Evolutionary conservation across 179 eudicot genomes (phyloP).

Genomic region (Drosera spatulata): DNA sequence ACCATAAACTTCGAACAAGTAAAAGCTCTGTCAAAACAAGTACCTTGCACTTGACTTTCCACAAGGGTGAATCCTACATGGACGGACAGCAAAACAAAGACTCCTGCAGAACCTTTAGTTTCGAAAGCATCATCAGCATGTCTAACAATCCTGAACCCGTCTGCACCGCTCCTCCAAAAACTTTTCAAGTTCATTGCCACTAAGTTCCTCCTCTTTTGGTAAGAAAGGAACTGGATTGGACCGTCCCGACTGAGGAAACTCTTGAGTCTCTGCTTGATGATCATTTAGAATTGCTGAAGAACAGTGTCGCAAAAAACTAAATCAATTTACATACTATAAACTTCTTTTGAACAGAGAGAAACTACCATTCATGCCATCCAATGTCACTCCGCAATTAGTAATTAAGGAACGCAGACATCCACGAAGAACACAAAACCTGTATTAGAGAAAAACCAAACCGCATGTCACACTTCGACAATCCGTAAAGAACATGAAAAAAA

Average conservation of each 20-base stretch:
- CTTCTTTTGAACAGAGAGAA: neutral
- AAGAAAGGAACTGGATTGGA: constrained; percentile 32
- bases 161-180: constrained; percentile 65
- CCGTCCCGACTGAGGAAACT: constrained; percentile 34
- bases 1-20: no score
- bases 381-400: no score
- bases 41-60: no score
- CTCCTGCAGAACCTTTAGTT: constrained; percentile 15
- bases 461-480: no score
- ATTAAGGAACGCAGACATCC: no score
- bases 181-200: constrained; percentile 71
- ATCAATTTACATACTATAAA: neutral
- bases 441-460: neutral
- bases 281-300: constrained; percentile 53
- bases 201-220: constrained; percentile 83
- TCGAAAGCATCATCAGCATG: constrained; percentile 64
- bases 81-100: no score
- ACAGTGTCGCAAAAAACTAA: neutral
- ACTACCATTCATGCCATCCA: neutral
- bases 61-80: no score
- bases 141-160: constrained; percentile 58
- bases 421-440: neutral
- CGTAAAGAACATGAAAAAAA: no score
- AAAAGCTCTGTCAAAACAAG: no score
- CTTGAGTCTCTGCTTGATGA: constrained; percentile 18